Base-by-base conservation (phyloP, 176 grass and related monocot genomes). In the Leersia perrieri region DNA sequence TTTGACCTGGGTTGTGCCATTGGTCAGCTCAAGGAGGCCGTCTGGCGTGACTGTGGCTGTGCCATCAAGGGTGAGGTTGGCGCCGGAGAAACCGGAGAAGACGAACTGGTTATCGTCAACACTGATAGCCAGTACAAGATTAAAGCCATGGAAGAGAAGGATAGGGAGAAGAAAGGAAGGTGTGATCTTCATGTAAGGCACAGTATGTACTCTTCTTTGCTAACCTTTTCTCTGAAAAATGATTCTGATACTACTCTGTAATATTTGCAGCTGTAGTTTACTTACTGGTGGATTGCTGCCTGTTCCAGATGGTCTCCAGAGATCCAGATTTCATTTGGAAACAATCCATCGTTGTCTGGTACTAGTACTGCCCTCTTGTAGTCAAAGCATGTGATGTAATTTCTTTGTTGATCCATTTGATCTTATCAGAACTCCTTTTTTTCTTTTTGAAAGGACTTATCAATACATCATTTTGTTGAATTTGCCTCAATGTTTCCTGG, bases 51-150 rank as follows among this genome's bases (percentile, higher is more conserved):
- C 12, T 7, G 55, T 47, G 20, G 83, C 75, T 0, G 14, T 26
- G 26, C 66, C 83, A 8, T 85, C 83, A 29, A 71, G 30, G 28
- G 26, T 72, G 16, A 79, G 38, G 53, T 79, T 79, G 11, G 66
- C 22, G 7, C 74, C 73, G 5, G 11, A 18, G 49, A 85, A 85
- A 38, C 83, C 83, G 23, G 76, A 77, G 65, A 63, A 85, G 83
- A 55, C 77, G 13, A 85, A 79, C 16, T 53, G 39, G 20, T 49
- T 57, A 11, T 33, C 67, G 0, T 26, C 45, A 10, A 55, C 13
- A 18, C 40, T 0, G 5, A 23, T 16, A 10, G 15, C 55, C 16
- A 51, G 47, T 27, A 40, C 51, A 49, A 30, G 27, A 13, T 39
- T 8, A 3, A 61, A 16, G 66, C 42, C 35, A 44, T 65, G 66